A percentile compares a stretch with the other conserved stretches of the same genome.
These are phyloP conservation scores for Paspalum vaginatum DNA, from an alignment of 176 grass and related monocot species.

Conservation along the genomic window DNA sequence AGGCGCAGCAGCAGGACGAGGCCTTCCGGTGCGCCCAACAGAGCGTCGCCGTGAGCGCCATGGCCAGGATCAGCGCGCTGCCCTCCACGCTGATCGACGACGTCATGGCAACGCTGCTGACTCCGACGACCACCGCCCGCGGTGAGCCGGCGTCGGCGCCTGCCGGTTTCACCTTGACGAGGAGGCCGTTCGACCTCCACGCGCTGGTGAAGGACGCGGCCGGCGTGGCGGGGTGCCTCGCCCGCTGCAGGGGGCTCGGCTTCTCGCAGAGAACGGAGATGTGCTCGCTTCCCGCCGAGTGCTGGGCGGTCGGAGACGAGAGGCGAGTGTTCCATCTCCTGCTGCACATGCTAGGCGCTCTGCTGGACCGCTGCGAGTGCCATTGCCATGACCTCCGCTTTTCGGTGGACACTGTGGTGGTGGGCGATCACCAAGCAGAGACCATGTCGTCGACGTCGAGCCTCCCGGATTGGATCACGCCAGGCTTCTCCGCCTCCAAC, in stretches of 20 bases:
- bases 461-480: not conserved
- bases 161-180: not conserved
- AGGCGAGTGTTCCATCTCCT: slow-evolving; percentile 18
- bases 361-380: slow-evolving; percentile 5
- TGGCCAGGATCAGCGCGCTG: slow-evolving; percentile 53
- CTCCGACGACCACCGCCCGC: not conserved
- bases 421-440: not conserved
- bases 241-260: not conserved
- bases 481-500: not conserved
- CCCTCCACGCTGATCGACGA: slow-evolving; percentile 59
- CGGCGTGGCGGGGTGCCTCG: slow-evolving; percentile 18
- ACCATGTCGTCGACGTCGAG: not conserved
- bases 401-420: not conserved
- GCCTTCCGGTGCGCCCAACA: slow-evolving; percentile 39
- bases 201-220: slow-evolving; percentile 18
- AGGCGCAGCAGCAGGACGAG: slow-evolving; percentile 34
- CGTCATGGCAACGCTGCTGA: slow-evolving; percentile 50
- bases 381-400: slow-evolving; percentile 14
- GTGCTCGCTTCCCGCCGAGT: not conserved
- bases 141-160: not conserved
- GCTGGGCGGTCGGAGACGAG: slow-evolving; percentile 17
- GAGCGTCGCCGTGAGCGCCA: slow-evolving; percentile 58
- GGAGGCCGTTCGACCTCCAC: slow-evolving; percentile 25
- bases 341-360: slow-evolving; percentile 8
- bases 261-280: not conserved